Base-by-base conservation (phyloP, 306 rosid genomes). In the Morella rubra region DNA sequence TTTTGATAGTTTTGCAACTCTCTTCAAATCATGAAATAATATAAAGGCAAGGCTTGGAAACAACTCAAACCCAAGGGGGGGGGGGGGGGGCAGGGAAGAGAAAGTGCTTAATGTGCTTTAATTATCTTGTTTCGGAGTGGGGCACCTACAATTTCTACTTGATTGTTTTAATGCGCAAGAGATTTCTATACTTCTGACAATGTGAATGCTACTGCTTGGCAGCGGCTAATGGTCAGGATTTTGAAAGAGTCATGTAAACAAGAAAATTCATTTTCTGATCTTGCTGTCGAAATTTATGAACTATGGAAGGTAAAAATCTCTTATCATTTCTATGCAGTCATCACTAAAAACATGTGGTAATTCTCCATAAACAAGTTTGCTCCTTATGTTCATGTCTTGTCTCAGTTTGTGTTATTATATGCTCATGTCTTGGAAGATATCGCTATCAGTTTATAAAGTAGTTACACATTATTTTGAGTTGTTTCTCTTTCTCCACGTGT, bases 151-250 rank as follows among this genome's bases (percentile, higher is more conserved):
- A 37, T 71, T 65, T 22, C 53, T 37, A 62, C 46, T 14, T 20
- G 68, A 5, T 75, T 54, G 11, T 73, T 53, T 47, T 37, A 56
- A 72, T 72, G 71, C 62, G 72, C 75, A 53, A 67, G 65, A 51
- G 80, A 69, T 76, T 78, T 50, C 27, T 60, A 32, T 79, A 47
- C 18, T 69, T 24, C 27, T 51, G 44, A 65, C 67, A 69, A 53
- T 72, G 56, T 20, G 45, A 64, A 18, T 73, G 82, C 49, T 47
- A 27, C 78, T 37, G 44, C 66, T 75, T 62, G 83, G 92, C 91
- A 92, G 98, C 85, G 54, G 81, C 88, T 95, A 76, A 45, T 95
- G 79, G 86, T 80, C 62, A 85, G 74, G 74, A 81, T 87, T 72
- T 72, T 86, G 78, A 88, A 76, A 67, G 87, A 83, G 61, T 73